Base-by-base conservation (phyloP, 1,284 basidiomycete genomes). In the Naganishia liquefaciens region DNA sequence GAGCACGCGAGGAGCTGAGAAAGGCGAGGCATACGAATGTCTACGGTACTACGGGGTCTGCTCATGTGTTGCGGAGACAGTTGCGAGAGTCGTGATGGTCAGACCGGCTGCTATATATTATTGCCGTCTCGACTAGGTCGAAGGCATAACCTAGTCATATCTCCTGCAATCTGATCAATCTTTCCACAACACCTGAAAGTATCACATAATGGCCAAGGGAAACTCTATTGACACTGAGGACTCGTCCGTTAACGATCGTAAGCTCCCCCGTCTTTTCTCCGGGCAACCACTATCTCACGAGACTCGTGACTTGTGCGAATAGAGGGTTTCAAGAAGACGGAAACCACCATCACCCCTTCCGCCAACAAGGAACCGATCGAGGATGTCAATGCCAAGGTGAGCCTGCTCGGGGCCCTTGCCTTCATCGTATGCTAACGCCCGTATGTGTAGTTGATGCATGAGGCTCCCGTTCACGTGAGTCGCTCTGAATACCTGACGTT, bases 291-390 rank as follows among this genome's bases (percentile, higher is more conserved):
- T 37, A 37, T 37, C 33, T 37, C 9, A 47, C 9, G n/a, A 28
- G 13, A 10, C 21, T 27, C 30, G 3, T 46, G 13, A 19, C 23
- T 10, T 10, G 21, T n/a, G 30, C 17, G 23, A n/a, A 28, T 39
- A 65, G 64, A 65, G 64, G 64, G 58, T 3, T 65, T 61, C 57
- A 65, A 65, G 58, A 65, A 65, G 43, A 65, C 64, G 25, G 57
- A 53, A 28, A 54, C 64, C 28, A 65, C 64, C 43, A 33, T 46
- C 19, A 60, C 50, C 19, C 64, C 64, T 40, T 65, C 64, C 4
- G 57, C 57, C 21, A 46, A 65, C 57, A 65, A 65, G 58, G 27
- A 60, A 33, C 58, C 58, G 15, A 43, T 61, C 23, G 58, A n/a
- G 19, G 50, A 61, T 25, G 47, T 52, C n/a, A 52, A 50, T 27